These are phyloP conservation scores for Saccharomycopsis sp. DNA, from an alignment of 805 yeast genomes.

Conservation along the genomic window DNA sequence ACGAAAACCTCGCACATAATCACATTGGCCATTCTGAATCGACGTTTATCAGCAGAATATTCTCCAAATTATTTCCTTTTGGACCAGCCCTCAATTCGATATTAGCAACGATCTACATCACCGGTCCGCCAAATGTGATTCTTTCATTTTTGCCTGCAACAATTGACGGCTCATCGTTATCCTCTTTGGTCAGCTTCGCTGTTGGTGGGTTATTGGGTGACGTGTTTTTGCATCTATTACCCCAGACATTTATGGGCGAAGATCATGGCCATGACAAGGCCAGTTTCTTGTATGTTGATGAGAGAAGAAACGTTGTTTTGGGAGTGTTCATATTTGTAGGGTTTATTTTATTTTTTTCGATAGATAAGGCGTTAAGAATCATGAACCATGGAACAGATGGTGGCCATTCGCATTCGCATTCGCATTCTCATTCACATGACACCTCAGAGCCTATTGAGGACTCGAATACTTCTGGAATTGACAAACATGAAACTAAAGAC, in stretches of 20 bases:
- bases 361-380: conserved; percentile 57
- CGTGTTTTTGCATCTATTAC: conserved; percentile 63
- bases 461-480: conserved; percentile 20
- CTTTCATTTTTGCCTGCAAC: conserved; percentile 51
- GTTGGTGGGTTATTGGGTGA: conserved; percentile 74
- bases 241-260: conserved; percentile 58
- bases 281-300: conserved; percentile 45
- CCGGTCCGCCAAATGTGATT: conserved; percentile 57
- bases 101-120: conserved; percentile 56
- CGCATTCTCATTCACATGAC: conserved; percentile 38
- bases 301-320: conserved; percentile 39
- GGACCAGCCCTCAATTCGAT: conserved; percentile 60
- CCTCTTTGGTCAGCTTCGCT: conserved; percentile 62
- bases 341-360: conserved; percentile 49
- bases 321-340: conserved; percentile 58
- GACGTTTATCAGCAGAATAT: conserved; percentile 33
- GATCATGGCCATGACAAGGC: conserved; percentile 34
- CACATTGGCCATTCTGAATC: conserved; percentile 23
- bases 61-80: conserved; percentile 41
- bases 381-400: conserved; percentile 30
- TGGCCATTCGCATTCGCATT: conserved; percentile 34
- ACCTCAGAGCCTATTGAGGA: conserved; percentile 4
- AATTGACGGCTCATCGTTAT: conserved; percentile 44
- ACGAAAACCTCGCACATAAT: conserved; percentile 24
- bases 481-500: conserved; percentile 13